Base-by-base conservation (phyloP, 495 filamentous ascomycete species). In the Xylaria telfairii region DNA sequence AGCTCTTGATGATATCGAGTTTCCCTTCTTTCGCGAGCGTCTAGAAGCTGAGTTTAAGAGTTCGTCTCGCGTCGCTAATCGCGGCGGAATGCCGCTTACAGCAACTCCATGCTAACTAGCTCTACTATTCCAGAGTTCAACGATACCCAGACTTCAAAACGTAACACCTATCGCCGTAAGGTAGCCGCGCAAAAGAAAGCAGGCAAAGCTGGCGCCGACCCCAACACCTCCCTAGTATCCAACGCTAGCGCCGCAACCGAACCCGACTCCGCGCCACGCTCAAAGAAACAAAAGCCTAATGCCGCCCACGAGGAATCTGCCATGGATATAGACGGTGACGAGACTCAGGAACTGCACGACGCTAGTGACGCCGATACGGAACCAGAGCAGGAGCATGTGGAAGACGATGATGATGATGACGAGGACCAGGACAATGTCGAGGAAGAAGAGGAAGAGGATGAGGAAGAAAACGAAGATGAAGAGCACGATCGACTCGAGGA, bases 1-100 rank as follows among this genome's bases (percentile, higher is more conserved):
- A 34, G 95, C 94, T 1, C 82, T 99, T 3, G 87, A 90, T 6
- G 92, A 96, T 49, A 86, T 93, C 63, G 96, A 98, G 82, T 94
- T 94, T 74, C 91, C 90, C 26, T 87, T 87, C 46, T 95, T 98
- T 80, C 85, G 90, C 3, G 84, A 87, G 26, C 81, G 88, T 9
- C 75, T 90, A 6, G 87, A 90, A 74, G 88, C 87, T 7, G 89
- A 91, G 78, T 86, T 90, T 71, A 79, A 82, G n/a, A 88, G 87
- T 90, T 72, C 39, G 85, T 81, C 30, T 37, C 19, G 12, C 56
- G 12, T 39, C 69, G 32, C 2, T 67, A n/a, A 30, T 42, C 19
- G 42, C 37, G 67, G 53, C 41, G 21, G n/a, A 28, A 15, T 12
- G 17, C 21, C 30, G 3, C 39, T 19, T 59, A 1, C 7, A 47